Base-by-base conservation (phyloP, 768 basidiomycete species). In the Panaeolus papilionaceus region DNA sequence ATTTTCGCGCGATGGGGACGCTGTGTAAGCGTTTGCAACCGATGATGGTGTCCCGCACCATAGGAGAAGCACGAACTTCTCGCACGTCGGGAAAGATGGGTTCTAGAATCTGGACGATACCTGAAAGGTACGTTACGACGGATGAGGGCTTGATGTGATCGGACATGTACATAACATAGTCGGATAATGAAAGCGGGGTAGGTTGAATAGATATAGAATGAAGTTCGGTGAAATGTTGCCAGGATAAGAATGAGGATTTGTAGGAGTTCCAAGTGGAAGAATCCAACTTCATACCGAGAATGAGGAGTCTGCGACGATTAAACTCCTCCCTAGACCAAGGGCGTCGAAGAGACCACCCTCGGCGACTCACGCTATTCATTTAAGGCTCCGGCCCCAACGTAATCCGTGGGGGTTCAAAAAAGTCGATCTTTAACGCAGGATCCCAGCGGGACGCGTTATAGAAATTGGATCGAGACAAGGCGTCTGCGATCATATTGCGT, bases 401-500 rank as follows among this genome's bases (percentile, higher is more conserved):
- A 8, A 14, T 3, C 2, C 28, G 38, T 28, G 68, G 68, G 68
- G 72, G 72, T 66, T 65, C 10, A 69, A 72, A 73, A 8, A 18
- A 10, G 6, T 33, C 12, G n/a, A 68, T 47, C 5, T 39, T 38
- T 0, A 71, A 40, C 1, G 16, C 23, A 10, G 69, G 64, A 11
- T 64, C 23, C 4, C 63, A 20, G 0, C 3, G 49, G 5, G 62
- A 7, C 28, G 70, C 70, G 3, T 44, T 42, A 4, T 6, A 1
- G 33, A 69, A 70, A 12, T 49, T n/a, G 6, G n/a, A 6, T 18
- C 69, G 67, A 4, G 74, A 76, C 5, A 76, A 28, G 10, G 71
- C 68, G 62, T 76, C 72, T 3, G 74, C 74, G 18, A 75, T 51
- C 4, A 23, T 23, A 58, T 76, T 76, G 1, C 64, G 26, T 6